Evolutionary conservation across 495 filamentous ascomycete species (phyloP).

Genomic region (Polyplosphaeria fusca): DNA sequence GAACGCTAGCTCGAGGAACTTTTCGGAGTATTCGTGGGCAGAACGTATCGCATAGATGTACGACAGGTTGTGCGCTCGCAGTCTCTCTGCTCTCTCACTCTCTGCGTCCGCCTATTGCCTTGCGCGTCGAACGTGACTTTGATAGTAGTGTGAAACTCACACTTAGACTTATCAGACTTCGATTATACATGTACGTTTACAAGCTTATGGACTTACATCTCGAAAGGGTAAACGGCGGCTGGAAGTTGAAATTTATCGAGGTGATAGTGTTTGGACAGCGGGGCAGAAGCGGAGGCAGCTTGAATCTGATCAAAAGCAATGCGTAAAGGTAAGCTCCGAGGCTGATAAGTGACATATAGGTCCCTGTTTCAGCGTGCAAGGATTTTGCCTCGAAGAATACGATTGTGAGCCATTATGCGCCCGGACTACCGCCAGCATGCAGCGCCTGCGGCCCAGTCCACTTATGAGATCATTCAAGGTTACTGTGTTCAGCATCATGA

Average conservation of each 20-base stretch:
- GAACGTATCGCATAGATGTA: neutral
- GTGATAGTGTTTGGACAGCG: neutral
- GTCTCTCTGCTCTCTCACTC: neutral
- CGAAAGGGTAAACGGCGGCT: neutral
- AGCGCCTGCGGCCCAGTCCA: no score
- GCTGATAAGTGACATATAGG: neutral
- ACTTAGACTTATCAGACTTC: neutral
- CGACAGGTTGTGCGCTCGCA: neutral
- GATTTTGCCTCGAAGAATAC: no score
- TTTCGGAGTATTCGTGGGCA: neutral
- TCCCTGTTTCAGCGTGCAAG: no score
- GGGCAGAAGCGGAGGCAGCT: neutral
- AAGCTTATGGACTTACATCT: neutral
- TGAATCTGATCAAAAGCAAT: neutral
- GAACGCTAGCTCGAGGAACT: neutral
- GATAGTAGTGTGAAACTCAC: neutral
- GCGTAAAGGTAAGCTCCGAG: neutral
- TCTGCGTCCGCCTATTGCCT: neutral
- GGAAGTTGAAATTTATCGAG: neutral
- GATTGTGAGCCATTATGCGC: no score
- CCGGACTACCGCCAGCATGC: no score
- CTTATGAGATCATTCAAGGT: no score
- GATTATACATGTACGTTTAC: neutral
- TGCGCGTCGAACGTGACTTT: neutral
- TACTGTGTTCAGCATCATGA: no score